These are phyloP conservation scores for Pestalotiopsis sp. DNA, from an alignment of 2,329 filamentous ascomycete species.

Conservation along the genomic window DNA sequence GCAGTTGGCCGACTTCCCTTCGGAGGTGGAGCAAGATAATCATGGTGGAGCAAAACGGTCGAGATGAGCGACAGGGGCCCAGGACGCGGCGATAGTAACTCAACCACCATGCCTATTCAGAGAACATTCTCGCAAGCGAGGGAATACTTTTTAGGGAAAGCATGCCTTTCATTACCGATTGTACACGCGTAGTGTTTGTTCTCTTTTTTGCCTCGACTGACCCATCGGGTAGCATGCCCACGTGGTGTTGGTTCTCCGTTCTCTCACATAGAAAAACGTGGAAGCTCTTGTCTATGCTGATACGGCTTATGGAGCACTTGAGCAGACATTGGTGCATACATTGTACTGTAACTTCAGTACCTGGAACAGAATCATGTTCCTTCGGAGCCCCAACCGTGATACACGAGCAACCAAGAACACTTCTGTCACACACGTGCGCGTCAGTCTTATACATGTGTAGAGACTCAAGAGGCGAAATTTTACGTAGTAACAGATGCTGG, in stretches of 20 bases:
- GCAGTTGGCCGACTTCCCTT: background rate
- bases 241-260: background rate
- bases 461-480: too few species aligned
- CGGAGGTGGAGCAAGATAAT: background rate
- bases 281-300: too few species aligned
- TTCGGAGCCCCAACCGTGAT: too few species aligned
- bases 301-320: too few species aligned
- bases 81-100: background rate
- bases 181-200: background rate
- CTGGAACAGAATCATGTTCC: too few species aligned
- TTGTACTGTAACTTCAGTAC: too few species aligned
- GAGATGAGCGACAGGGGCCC: background rate
- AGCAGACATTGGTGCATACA: too few species aligned
- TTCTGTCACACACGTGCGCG: too few species aligned
- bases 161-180: background rate
- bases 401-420: too few species aligned
- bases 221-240: background rate
- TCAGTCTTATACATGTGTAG: too few species aligned
- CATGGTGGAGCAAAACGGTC: background rate
- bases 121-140: background rate
- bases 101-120: background rate
- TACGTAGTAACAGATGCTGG: background rate
- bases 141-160: background rate
- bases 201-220: background rate
- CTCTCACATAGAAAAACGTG: background rate